A percentile compares a stretch with the other conserved stretches of the same genome.
Conservation (phyloP, 441 rosid species). For the Adansonia madagascariensis region DNA sequence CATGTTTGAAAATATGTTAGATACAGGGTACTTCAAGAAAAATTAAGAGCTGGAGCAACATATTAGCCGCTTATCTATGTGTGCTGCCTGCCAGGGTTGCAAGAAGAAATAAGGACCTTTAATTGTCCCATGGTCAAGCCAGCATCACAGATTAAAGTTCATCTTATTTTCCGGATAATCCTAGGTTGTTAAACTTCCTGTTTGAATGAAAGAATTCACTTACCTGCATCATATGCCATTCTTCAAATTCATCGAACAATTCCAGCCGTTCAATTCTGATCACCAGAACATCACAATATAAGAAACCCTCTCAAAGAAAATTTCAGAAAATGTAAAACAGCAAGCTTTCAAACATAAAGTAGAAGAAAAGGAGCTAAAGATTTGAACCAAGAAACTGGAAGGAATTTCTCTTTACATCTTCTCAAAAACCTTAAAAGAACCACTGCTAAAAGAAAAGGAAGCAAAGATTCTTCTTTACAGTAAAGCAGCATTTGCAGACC, state of each 20-base stretch:
- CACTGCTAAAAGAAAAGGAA: constrained; percentile 25
- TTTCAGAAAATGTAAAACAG: constrained; percentile 11
- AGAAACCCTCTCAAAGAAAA: constrained; percentile 28
- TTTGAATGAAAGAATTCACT: constrained; percentile 38
- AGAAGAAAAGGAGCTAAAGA: constrained; percentile 17
- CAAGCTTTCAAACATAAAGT: constrained; percentile 30
- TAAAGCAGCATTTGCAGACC: constrained; percentile 21
- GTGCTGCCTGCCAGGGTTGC: constrained; percentile 23
- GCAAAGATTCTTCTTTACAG: constrained; percentile 27
- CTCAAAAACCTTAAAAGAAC: constrained; percentile 26
- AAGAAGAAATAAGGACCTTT: constrained; percentile 18
- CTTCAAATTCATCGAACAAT: constrained; percentile 95
- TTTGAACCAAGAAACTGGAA: constrained; percentile 12
- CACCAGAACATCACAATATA: constrained; percentile 37
- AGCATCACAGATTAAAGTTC: neutral
- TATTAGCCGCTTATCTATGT: constrained; percentile 2
- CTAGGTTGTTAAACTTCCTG: constrained; percentile 7
- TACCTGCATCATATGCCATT: constrained; percentile 99
- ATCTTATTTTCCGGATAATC: constrained; percentile 5
- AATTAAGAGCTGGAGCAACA: too few species aligned
- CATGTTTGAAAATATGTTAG: too few species aligned
- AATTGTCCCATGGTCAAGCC: constrained; percentile 11
- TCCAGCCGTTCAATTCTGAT: constrained; percentile 89
- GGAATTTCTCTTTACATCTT: constrained; percentile 30
- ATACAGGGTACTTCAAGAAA: too few species aligned